Evolutionary conservation across 1,284 basidiomycete species (phyloP).

Genomic region (Garcileccinum viscosum): DNA sequence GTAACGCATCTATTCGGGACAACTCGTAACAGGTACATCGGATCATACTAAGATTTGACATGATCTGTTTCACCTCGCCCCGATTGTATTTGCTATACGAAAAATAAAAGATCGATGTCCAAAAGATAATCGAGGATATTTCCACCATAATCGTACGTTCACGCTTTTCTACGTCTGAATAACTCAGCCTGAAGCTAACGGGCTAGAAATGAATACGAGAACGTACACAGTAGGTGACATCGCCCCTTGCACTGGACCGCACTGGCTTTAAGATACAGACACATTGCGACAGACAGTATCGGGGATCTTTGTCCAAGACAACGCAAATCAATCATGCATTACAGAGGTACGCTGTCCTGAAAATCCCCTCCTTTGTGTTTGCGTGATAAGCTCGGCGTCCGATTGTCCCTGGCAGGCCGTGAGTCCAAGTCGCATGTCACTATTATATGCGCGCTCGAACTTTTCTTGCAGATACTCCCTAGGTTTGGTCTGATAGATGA

Average conservation of each 20-base stretch:
- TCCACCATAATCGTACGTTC: background rate
- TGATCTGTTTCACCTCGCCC: background rate
- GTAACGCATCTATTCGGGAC: background rate
- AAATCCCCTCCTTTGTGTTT: background rate
- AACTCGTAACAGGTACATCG: background rate
- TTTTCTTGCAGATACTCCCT: slow-evolving; percentile 53
- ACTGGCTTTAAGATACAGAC: background rate
- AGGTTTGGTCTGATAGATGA: slow-evolving; percentile 68
- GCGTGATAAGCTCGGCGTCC: background rate
- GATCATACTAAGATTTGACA: background rate
- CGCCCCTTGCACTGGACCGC: background rate
- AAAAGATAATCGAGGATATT: background rate
- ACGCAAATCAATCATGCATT: background rate
- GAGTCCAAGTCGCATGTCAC: slow-evolving; percentile 3
- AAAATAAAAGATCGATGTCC: background rate
- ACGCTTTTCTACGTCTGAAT: background rate
- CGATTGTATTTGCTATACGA: background rate
- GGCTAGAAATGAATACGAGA: slow-evolving; percentile 8
- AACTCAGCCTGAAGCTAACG: background rate
- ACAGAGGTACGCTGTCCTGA: slow-evolving; percentile 13
- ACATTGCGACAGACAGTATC: slow-evolving; percentile 20
- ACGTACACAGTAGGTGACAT: slow-evolving; percentile 22
- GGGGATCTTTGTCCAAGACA: slow-evolving; percentile 33
- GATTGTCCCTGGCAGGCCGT: slow-evolving; percentile 22
- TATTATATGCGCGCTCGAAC: background rate